Conservation (phyloP, 129 eudicot genomes). For the Flaveria brownii region DNA sequence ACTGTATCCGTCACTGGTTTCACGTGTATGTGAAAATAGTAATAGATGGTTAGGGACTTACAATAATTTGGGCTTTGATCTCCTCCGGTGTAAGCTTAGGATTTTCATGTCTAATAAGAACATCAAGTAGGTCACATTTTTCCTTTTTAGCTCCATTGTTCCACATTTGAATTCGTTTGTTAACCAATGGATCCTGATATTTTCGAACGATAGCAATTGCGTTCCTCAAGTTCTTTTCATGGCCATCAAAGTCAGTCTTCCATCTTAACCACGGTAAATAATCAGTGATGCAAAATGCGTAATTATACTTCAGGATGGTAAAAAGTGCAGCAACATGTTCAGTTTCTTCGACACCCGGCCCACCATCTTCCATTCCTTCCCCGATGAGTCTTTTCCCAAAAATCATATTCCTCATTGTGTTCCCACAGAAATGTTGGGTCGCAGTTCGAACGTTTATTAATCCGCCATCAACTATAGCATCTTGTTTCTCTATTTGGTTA, state of each 20-base stretch:
- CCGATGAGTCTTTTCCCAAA: slow-evolving; percentile 37
- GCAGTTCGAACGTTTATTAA: slow-evolving; percentile 18
- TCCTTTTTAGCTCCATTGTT: slow-evolving; percentile 9
- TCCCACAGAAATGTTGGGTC: slow-evolving; percentile 37
- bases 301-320: slow-evolving; percentile 14
- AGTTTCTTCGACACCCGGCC: neutral
- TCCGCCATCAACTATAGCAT: neutral
- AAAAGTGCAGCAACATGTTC: slow-evolving; percentile 41
- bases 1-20: too few relatives aligned
- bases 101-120: too few relatives aligned
- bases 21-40: too few relatives aligned
- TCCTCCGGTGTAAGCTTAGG: neutral
- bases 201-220: neutral
- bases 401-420: slow-evolving; percentile 27
- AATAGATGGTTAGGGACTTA: neutral
- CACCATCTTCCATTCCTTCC: slow-evolving; percentile 34
- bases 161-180: slow-evolving; percentile 29
- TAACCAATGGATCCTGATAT: slow-evolving; percentile 28
- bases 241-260: slow-evolving; percentile 34
- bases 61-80: neutral
- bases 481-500: slow-evolving; percentile 19
- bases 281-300: slow-evolving; percentile 37
- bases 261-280: slow-evolving; percentile 31
- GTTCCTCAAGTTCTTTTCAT: slow-evolving; percentile 19
- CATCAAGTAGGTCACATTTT: slow-evolving; percentile 20